Evolutionary conservation across 2,329 filamentous ascomycete genomes (phyloP).

Genomic region (Microsporum audouinii): DNA sequence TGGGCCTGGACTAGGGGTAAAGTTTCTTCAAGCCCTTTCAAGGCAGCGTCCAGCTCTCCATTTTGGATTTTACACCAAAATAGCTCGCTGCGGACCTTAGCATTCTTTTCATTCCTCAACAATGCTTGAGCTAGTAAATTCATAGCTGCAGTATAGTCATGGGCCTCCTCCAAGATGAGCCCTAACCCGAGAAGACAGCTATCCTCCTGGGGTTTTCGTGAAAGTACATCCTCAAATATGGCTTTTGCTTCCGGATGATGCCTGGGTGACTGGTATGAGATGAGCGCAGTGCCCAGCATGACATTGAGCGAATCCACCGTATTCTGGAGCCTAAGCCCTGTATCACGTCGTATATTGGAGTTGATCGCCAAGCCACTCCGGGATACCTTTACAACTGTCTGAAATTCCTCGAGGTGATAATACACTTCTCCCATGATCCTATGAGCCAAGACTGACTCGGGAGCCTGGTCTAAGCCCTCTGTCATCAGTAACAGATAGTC

Average conservation of each 20-base stretch:
- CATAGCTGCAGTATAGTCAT: conserved; percentile 72
- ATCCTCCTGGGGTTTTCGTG: conserved; percentile 63
- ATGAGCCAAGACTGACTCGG: conserved; percentile 68
- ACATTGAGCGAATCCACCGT: conserved; percentile 63
- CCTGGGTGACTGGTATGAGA: conserved; percentile 80
- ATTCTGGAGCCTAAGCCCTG: conserved; percentile 57
- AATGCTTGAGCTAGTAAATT: conserved; percentile 69
- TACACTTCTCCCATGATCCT: conserved; percentile 76
- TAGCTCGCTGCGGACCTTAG: conserved; percentile 71
- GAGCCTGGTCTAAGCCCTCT: conserved; percentile 52
- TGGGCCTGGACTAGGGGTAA: conserved; percentile 54
- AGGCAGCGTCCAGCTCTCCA: conserved; percentile 59
- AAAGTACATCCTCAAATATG: conserved; percentile 74
- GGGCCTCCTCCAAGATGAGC: conserved; percentile 83
- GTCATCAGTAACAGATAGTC: conserved; percentile 73
- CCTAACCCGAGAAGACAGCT: conserved; percentile 79
- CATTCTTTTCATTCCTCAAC: conserved; percentile 58
- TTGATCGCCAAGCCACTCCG: conserved; percentile 59
- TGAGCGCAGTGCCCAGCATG: conserved; percentile 72
- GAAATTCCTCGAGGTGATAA: conserved; percentile 71
- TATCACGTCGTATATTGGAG: conserved; percentile 50
- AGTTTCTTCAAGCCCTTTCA: conserved; percentile 58
- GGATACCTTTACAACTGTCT: conserved; percentile 67
- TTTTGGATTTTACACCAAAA: conserved; percentile 85
- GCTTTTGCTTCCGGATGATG: conserved; percentile 78